Percentiles rank a stretch among this genome's conserved stretches.
Conservation (phyloP, 805 yeast genomes). For the Ogataea methanolica region DNA sequence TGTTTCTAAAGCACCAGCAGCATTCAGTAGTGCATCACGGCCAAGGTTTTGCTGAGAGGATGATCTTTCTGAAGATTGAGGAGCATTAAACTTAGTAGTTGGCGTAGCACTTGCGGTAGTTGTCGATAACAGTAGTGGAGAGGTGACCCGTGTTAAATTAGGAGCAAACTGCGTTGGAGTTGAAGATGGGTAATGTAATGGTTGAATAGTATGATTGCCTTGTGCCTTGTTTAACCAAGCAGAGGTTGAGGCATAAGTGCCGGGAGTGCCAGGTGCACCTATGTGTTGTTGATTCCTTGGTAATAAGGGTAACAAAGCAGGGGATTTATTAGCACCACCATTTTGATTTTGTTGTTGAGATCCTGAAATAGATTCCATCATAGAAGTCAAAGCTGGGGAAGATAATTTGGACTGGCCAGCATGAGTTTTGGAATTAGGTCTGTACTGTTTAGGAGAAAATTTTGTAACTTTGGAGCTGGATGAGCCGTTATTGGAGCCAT, state of each 20-base stretch:
- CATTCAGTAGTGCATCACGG: conserved; percentile 32
- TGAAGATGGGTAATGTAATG: conserved; percentile 60
- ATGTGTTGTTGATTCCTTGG: conserved; percentile 31
- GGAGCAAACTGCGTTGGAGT: conserved; percentile 71
- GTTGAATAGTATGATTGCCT: conserved; percentile 37
- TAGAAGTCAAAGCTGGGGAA: conserved; percentile 13
- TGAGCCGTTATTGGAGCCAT: too few species aligned
- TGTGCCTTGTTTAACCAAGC: conserved; percentile 27
- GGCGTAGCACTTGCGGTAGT: conserved; percentile 36
- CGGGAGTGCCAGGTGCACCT: conserved; percentile 25
- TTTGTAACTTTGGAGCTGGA: conserved; percentile 17
- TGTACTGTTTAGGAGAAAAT: conserved; percentile 35
- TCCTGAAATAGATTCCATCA: conserved; percentile 11
- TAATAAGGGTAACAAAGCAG: conserved; percentile 36
- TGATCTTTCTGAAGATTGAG: conserved; percentile 33
- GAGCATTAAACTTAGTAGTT: conserved; percentile 32
- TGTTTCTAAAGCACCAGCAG: conserved; percentile 38
- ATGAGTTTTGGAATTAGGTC: conserved; percentile 24
- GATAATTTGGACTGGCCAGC: conserved; percentile 9
- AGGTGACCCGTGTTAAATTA: conserved; percentile 56
- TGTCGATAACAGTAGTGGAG: conserved; percentile 52
- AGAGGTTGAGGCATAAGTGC: conserved; percentile 24
- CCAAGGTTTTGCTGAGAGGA: conserved; percentile 22
- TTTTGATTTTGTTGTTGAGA: conserved; percentile 10
- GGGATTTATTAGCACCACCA: conserved; percentile 23